Base-by-base conservation (phyloP, 2,329 filamentous ascomycete genomes). In the Pestalotiopsis sp. region DNA sequence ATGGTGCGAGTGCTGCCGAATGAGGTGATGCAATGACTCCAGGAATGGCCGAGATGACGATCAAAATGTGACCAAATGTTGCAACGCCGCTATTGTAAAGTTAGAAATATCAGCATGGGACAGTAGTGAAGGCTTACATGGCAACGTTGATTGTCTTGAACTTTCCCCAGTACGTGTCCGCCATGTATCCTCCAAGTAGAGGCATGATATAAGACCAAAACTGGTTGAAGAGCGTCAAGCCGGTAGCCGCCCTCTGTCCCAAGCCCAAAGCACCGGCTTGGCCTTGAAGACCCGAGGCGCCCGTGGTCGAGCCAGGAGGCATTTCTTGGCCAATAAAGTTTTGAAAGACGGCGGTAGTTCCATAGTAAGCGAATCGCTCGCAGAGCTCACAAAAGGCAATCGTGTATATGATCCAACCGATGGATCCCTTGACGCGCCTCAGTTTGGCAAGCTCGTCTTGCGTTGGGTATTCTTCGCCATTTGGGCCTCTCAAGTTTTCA, bases 341-440 rank as follows among this genome's bases (percentile, higher is more conserved):
- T 12, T 63, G 25, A 45, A 27, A 63, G 7, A 63, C 61, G n/a
- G 38, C 38, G 3, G 86, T 87, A 9, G 86, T 89, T 52, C 90
- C 90, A 74, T 91, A 91, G 81, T 89, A 91, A 4, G 87, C 87
- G 74, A 90, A 91, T 20, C 89, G 84, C 77, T 91, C 89, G 78
- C 87, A 90, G 61, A 91, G 76, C 78, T 92, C 89, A 61, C 91
- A 85, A 72, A 91, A 88, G 1, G 87, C 88, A 67, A 92, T 83
- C 5, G 86, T 89, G 76, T 85, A 90, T 3, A 85, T 82, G 9
- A 82, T 81, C 84, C 84, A 88, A 9, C 84, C 85, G 20, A 90
- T 84, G 70, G 80, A 82, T 65, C 85, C 86, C 45, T 85, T 83
- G 11, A 89, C 82, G 70, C 86, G 86, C 45, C 83, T 83, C 4